Percentiles rank a stretch among this genome's conserved stretches.
Evolutionary conservation across 129 eudicot genomes (phyloP).

Genomic region (Smallanthus sonchifolius): DNA sequence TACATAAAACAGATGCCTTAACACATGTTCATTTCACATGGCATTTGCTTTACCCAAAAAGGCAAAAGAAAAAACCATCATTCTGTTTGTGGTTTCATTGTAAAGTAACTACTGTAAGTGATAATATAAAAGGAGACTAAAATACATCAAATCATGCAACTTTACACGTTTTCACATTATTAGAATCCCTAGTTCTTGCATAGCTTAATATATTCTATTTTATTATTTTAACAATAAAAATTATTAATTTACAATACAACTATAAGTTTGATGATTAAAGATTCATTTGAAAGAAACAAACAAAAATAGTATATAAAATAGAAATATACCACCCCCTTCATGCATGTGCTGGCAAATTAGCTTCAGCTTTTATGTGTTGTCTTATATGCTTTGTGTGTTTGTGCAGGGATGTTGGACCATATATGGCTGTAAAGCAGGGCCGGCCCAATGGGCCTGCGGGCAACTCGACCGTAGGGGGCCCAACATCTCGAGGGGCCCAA

Average conservation of each 20-base stretch:
- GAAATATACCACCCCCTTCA: neutral
- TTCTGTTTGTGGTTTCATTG: neutral
- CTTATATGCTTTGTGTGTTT: constrained; percentile 22
- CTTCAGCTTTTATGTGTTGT: constrained; percentile 24
- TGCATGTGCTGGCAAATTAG: constrained; percentile 29
- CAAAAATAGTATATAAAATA: neutral
- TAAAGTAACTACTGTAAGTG: neutral
- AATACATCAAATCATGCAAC: neutral
- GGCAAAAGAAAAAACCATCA: neutral
- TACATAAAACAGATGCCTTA: constrained; percentile 5
- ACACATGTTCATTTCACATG: constrained; percentile 22
- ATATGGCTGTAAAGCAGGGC: constrained; percentile 30
- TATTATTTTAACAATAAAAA: neutral
- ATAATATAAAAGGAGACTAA: neutral
- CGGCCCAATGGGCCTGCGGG: no score
- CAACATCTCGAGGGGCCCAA: no score
- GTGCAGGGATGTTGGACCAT: constrained; percentile 26
- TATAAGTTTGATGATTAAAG: neutral
- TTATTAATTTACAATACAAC: neutral
- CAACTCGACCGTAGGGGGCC: no score
- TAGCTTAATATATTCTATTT: neutral
- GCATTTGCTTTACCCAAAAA: constrained; percentile 21
- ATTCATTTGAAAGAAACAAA: neutral
- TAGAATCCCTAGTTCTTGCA: neutral
- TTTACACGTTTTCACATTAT: constrained; percentile 1